These are phyloP conservation scores for Tylopilus subfusipes DNA, from an alignment of 768 basidiomycete genomes.

Conservation along the genomic window DNA sequence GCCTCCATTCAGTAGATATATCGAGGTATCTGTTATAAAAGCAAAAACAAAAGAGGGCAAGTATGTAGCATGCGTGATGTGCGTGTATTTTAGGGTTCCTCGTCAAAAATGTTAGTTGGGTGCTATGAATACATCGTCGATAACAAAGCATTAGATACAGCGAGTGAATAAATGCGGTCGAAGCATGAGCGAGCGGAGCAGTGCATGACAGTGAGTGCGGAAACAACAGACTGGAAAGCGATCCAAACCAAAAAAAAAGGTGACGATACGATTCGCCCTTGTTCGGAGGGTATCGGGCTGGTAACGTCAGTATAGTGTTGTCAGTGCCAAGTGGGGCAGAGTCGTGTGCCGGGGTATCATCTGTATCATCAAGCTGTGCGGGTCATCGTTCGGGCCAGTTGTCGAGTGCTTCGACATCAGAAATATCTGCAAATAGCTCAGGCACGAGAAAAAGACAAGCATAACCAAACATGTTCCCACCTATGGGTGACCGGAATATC, in stretches of 20 bases:
- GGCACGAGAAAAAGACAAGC: background rate
- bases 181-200: slow-evolving; percentile 11
- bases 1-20: slow-evolving; percentile 1
- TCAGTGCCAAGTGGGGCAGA: background rate
- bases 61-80: slow-evolving; percentile 9
- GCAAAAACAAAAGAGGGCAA: background rate
- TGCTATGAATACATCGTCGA: slow-evolving; percentile 22
- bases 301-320: background rate
- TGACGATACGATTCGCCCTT: background rate
- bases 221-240: background rate
- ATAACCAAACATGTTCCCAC: slow-evolving; percentile 12
- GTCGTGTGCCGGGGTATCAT: slow-evolving; percentile 1
- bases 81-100: background rate
- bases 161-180: slow-evolving; percentile 5
- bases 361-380: background rate
- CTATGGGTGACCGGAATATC: slow-evolving; percentile 31
- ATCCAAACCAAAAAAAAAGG: background rate
- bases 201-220: slow-evolving; percentile 5
- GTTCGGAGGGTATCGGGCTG: background rate
- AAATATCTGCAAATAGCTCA: slow-evolving; percentile 23
- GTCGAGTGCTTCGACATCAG: slow-evolving; percentile 27
- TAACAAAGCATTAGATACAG: slow-evolving; percentile 23
- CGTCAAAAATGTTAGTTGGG: background rate
- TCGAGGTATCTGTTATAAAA: slow-evolving; percentile 1
- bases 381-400: slow-evolving; percentile 20